Percentiles rank a stretch among this genome's conserved stretches.
Conservation (phyloP, 768 basidiomycete species). For the Sarcomyxa edulis region DNA sequence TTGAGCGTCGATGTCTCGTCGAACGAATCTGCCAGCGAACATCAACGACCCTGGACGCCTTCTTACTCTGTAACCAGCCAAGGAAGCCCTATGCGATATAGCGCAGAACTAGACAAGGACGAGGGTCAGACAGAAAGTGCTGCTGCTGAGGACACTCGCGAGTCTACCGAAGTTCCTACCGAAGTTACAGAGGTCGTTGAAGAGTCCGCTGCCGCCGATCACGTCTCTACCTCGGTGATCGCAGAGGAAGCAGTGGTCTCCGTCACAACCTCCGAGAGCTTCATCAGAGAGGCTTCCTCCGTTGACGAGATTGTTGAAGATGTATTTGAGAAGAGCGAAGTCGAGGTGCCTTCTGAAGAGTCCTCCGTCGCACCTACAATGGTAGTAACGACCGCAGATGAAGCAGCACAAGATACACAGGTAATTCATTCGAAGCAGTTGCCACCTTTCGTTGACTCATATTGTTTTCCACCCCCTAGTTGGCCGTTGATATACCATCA, state of each 20-base stretch:
- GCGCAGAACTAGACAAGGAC: too few relatives aligned
- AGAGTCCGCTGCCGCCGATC: too few relatives aligned
- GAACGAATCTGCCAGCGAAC: too few relatives aligned
- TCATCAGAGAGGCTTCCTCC: too few relatives aligned
- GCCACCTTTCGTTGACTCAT: background rate
- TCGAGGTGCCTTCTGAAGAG: background rate
- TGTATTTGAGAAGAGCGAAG: background rate
- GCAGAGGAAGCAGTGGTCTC: too few relatives aligned
- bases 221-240: background rate
- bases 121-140: too few relatives aligned
- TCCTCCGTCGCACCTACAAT: slow-evolving; percentile 1
- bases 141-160: background rate
- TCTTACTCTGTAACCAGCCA: slow-evolving; percentile 30
- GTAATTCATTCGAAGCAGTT: background rate
- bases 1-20: slow-evolving; percentile 19
- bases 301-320: background rate
- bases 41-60: slow-evolving; percentile 22
- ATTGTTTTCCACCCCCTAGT: background rate
- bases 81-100: slow-evolving; percentile 11
- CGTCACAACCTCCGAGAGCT: too few relatives aligned
- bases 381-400: background rate
- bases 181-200: background rate
- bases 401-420: background rate
- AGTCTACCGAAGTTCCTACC: background rate
- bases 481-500: slow-evolving; percentile 20